Conservation (phyloP, 2,329 filamentous ascomycete genomes). For the Fusarium euwallaceae region DNA sequence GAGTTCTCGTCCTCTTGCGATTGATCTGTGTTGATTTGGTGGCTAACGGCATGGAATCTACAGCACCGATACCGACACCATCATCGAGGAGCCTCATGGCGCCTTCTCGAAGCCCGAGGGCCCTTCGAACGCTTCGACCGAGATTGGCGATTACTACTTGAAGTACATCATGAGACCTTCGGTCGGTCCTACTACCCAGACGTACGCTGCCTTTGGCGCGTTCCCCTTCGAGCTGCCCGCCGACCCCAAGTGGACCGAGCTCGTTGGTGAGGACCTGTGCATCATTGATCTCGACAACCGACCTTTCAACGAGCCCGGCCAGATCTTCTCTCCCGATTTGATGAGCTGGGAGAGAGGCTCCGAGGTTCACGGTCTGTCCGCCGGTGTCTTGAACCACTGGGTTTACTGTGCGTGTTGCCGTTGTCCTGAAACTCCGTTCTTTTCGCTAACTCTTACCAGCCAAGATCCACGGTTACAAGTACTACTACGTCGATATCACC, state of each 20-base stretch:
- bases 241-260: constrained; percentile 49
- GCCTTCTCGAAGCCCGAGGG: constrained; percentile 31
- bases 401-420: constrained; percentile 52
- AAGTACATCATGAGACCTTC: constrained; percentile 50
- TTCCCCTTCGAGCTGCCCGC: constrained; percentile 50
- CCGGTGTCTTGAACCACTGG: constrained; percentile 60
- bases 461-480: constrained; percentile 62
- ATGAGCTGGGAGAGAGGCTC: constrained; percentile 54
- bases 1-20: constrained; percentile 17
- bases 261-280: constrained; percentile 56
- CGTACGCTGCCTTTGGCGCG: constrained; percentile 51
- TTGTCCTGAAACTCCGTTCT: background rate
- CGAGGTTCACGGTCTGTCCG: constrained; percentile 54
- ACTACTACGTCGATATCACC: constrained; percentile 58
- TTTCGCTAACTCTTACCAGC: constrained; percentile 49
- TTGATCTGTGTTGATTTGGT: background rate
- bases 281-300: constrained; percentile 62
- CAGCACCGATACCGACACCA: constrained; percentile 42
- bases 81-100: constrained; percentile 33
- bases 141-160: constrained; percentile 51
- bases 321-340: constrained; percentile 51
- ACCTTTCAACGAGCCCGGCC: constrained; percentile 51
- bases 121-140: constrained; percentile 34
- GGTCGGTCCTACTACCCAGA: constrained; percentile 42
- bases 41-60: background rate